Base-by-base conservation (phyloP, 352 stramenopile species). In the Pythium periplocum region DNA sequence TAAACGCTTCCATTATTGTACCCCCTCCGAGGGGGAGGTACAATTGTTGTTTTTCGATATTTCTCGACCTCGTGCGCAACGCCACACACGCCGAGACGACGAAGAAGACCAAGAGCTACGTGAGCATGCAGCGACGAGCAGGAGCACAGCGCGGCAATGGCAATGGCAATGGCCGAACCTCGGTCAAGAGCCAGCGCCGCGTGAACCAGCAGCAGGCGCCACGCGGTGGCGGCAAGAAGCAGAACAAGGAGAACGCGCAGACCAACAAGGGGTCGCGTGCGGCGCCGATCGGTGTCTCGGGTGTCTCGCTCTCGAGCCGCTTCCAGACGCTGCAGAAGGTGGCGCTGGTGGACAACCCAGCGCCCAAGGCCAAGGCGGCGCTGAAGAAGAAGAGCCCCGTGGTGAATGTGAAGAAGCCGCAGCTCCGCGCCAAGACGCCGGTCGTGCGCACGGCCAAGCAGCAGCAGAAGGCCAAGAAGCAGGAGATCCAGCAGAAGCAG, bases 251-350 rank as follows among this genome's bases (percentile, higher is more conserved):
- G 49, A 65, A 61, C 51, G 55, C 61, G 48, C 31, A 17, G 3
- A 57, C 65, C 5, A 26, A 26, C 17, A 26, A 26, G 17, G 17
- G 17, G 17, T 7, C 10, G 12, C 31, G 35, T 40, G 62, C 81
- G 12, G 53, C 53, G 34, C 59, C 53, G 3, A 85, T 95, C 31
- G 84, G 84, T 32, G 75, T 89, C 37, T 89, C 81, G 41, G 58
- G 55, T 44, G 65, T 87, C 51, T 65, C 83, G 55, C 66, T 95
- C 48, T 90, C 84, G 44, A 86, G 75, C 55, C 84, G 82, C 53
- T 95, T 93, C 66, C 78, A 72, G 43, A 52, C 69, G 32, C 60
- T 94, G 57, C 73, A 84, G 37, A 76, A 84, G 35, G 66, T 83
- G 9, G 52, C 51, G 8, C 17, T 60, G 3, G 51, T 49, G 37